A percentile compares a stretch with the other conserved stretches of the same genome.
Evolutionary conservation across 1,139 yeast species (phyloP).

Genomic region (Cylindricascospora bacillispora): DNA sequence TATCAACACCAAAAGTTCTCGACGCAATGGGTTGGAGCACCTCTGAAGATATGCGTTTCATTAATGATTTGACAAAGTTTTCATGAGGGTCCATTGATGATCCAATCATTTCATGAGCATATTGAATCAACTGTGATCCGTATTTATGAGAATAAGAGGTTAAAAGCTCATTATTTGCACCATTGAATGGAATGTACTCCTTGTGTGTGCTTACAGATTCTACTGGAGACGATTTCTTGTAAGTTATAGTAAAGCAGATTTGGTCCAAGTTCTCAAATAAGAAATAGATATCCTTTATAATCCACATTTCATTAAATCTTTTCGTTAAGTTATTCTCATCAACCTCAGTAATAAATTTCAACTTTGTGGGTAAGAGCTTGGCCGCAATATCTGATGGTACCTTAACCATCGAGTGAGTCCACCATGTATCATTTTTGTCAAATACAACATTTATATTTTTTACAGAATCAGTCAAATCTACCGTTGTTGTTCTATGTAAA

Average conservation of each 20-base stretch:
- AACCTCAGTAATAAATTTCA: constrained; percentile 41
- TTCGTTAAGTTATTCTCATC: constrained; percentile 46
- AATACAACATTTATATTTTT: constrained; percentile 16
- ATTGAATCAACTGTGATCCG: constrained; percentile 33
- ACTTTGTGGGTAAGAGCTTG: constrained; percentile 28
- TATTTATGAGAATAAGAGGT: constrained; percentile 37
- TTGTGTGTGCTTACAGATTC: constrained; percentile 33
- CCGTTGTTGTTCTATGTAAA: constrained; percentile 2
- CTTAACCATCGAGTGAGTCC: constrained; percentile 33
- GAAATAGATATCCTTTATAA: constrained; percentile 57
- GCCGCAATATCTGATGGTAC: constrained; percentile 34
- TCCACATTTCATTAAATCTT: constrained; percentile 41
- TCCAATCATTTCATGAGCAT: constrained; percentile 35
- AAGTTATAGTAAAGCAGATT: constrained; percentile 39
- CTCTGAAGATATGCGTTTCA: constrained; percentile 23
- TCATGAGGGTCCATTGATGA: constrained; percentile 14
- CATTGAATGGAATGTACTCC: constrained; percentile 9
- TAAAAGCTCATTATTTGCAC: constrained; percentile 22
- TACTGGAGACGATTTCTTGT: constrained; percentile 43
- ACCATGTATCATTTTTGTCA: constrained; percentile 26
- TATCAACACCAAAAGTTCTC: constrained; percentile 59
- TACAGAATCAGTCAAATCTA: constrained; percentile 1
- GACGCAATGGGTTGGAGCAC: constrained; percentile 48
- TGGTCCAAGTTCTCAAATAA: constrained; percentile 66
- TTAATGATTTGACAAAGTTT: constrained; percentile 24